Base-by-base conservation (phyloP, 148 eudicot species). In the Cornus florida region DNA sequence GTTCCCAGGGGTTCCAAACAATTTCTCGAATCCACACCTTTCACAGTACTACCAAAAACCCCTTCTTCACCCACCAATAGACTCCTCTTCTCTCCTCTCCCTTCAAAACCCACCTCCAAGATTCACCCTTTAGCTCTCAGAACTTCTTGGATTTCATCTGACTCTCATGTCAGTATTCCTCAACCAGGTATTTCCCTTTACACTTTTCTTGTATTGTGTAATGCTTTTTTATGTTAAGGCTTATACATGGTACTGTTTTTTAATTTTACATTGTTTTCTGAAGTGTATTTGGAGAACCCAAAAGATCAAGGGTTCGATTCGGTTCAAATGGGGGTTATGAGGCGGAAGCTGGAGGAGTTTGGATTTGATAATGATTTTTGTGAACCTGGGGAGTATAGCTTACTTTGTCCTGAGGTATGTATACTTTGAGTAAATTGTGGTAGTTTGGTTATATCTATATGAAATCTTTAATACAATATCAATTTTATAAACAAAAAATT, bases 341-440 rank as follows among this genome's bases (percentile, higher is more conserved):
- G 75, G 72, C 69, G 81, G 82, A 90, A 87, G 83, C 82, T 93
- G 86, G 76, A 75, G 67, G 85, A 83, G 74, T 56, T 91, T 69
- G 93, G 91, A 39, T 87, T 93, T 78, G 84, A 77, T 77, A 82
- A 81, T 77, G 66, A 73, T 78, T 73, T 53, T 0, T 84, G 84
- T 77, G 70, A 23, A 53, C 89, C 92, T 10, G 97, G 97, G 70
- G 93, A 93, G 80, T 76, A 28, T 80, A 22, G 57, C 48, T 83
- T 91, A 80, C 4, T 81, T 22, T 93, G 97, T 77, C 97, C 97
- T 41, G 81, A 53, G 89, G 97, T 93, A 87, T 72, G 73, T 70
- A 62, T 62, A n/a, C 23, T 62, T 6, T 62, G 59, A 16, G 59
- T 9, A 53, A 53, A 20, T 19, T 62, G 22, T 62, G 66, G 1